Conservation (phyloP, 305 asterid species). For the Petunia hybrid region DNA sequence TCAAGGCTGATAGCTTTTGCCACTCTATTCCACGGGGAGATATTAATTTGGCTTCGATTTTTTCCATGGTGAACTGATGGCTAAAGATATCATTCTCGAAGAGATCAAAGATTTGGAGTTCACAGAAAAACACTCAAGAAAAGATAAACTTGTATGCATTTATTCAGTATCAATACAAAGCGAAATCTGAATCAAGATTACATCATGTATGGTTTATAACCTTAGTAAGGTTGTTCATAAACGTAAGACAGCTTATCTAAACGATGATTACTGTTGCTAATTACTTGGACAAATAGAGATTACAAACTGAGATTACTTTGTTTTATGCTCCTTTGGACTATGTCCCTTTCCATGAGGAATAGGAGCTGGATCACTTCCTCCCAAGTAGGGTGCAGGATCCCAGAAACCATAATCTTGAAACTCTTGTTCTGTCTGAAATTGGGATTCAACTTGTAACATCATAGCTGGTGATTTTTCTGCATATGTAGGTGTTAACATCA, state of each 20-base stretch:
- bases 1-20: too few relatives aligned
- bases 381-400: slow-evolving; percentile 45
- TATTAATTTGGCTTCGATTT: too few relatives aligned
- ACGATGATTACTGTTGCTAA: slow-evolving; percentile 1
- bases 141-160: not conserved
- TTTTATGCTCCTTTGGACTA: not conserved
- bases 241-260: not conserved
- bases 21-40: too few relatives aligned
- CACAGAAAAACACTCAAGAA: too few relatives aligned
- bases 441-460: not conserved
- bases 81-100: too few relatives aligned
- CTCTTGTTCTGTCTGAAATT: slow-evolving; percentile 1
- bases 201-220: not conserved
- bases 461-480: slow-evolving; percentile 13
- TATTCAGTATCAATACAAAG: not conserved
- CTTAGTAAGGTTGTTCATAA: not conserved
- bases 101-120: too few relatives aligned
- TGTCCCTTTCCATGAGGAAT: slow-evolving; percentile 45
- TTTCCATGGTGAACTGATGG: too few relatives aligned
- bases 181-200: not conserved
- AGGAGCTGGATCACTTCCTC: slow-evolving; percentile 43
- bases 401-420: slow-evolving; percentile 42
- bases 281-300: not conserved
- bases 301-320: not conserved
- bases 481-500: not conserved